These are phyloP conservation scores for Angomonas ambiguus DNA, from an alignment of 208 protist genomes.

Conservation along the genomic window DNA sequence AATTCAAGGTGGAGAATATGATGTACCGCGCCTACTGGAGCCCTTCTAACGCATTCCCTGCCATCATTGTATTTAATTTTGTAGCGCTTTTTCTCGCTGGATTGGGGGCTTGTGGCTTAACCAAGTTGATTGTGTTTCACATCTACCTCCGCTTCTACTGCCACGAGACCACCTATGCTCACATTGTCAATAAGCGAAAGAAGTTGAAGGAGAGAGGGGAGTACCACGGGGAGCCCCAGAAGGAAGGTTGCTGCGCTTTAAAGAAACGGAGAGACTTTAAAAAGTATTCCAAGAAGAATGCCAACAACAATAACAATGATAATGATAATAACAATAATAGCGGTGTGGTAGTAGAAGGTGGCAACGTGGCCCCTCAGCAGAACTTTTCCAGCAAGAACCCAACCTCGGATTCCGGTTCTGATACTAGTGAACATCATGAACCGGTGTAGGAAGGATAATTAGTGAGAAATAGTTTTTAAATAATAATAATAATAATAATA, in stretches of 20 bases:
- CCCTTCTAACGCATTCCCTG: constrained; percentile 25
- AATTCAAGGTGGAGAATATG: constrained; percentile 37
- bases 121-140: constrained; percentile 78
- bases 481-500: not conserved
- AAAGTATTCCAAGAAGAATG: constrained; percentile 29
- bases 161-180: constrained; percentile 65
- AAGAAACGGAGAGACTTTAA: constrained; percentile 74
- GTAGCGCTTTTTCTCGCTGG: constrained; percentile 28
- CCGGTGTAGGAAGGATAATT: too few species aligned
- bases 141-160: constrained; percentile 47
- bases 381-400: too few species aligned
- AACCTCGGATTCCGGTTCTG: constrained; percentile 4
- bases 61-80: constrained; percentile 64
- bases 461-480: too few species aligned
- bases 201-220: constrained; percentile 34
- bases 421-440: not conserved
- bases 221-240: constrained; percentile 13
- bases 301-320: not conserved
- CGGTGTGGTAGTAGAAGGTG: not conserved
- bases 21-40: constrained; percentile 49
- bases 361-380: too few species aligned
- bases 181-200: constrained; percentile 67
- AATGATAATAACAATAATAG: not conserved
- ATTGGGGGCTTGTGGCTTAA: constrained; percentile 33
- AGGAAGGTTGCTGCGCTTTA: constrained; percentile 20